Base-by-base conservation (phyloP, 139 green algal species). In the Mesotaenium endlicherianum region DNA sequence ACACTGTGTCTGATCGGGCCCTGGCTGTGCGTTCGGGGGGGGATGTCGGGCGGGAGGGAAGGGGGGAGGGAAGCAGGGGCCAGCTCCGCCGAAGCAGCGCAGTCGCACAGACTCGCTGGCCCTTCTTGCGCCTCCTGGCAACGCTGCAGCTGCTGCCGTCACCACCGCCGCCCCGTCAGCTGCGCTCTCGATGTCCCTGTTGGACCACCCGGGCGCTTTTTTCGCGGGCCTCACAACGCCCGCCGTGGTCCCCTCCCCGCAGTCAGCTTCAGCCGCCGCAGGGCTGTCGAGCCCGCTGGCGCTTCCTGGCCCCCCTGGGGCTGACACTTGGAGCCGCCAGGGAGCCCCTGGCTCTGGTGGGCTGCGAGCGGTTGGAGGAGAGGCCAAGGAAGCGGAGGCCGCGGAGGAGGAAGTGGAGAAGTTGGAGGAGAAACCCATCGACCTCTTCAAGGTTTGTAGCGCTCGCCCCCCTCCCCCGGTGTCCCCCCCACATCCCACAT, bases 381-480 rank as follows among this genome's bases (percentile, higher is more conserved):
- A 77, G 69, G 38, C 30, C n/a, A 55, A 68, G 26, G 26, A 8
- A 14, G n/a, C 4, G 30, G 43, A 60, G 38, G 42, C 2, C n/a
- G 20, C 6, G 69, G 69, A 77, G 43, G 42, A 39, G 42, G 43
- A 64, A 30, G 41, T 11, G 57, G 57, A 68, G 57, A 30, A 30
- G 60, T 11, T 77, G 39, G 3, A 36, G 17, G 75, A 86, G n/a
- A 86, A 64, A 0, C 80, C 80, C 30, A 53, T 86, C 17, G 80
- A 86, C 16, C 57, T 86, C 26, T 86, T 84, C 71, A 86, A 86
- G 80, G 75, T 82, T 20, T 34, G 53, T 34, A 64, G 53, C 53
- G 20, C 53, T 26, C 26, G 26, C 20, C 26, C 20, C 26, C 20
- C 20, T 64, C 26, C 26, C 53, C 26, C 20, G 53, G 20, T 64